Evolutionary conservation across 1,284 basidiomycete genomes (phyloP), one percentile per base, ranked within the genome.

Genomic region (Ganoderma meredithae): DNA sequence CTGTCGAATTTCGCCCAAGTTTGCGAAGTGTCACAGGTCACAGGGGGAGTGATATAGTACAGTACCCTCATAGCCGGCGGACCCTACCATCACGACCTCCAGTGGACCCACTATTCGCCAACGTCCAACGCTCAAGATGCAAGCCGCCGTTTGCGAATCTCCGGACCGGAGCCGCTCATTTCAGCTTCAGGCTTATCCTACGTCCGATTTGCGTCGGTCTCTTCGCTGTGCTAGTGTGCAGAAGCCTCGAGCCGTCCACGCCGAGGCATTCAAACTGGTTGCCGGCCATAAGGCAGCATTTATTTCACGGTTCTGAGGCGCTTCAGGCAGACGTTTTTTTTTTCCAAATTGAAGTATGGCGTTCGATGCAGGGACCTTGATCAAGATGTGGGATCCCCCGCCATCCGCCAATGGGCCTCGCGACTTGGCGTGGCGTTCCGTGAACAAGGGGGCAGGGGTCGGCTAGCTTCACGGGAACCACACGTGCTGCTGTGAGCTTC

Each of bases 101-200:
- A 22, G 55, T 58, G 55, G 55, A 58, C 36, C 33, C 55, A 58
- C 55, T 58, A 19, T 55, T 55, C 53, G 27, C 36, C 36, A 36
- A 58, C 55, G 10, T 39, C 33, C 31, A 25, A 55, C 31, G 55
- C 33, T 10, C 33, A 19, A 64, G 55, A 59, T 65, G 17, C n/a
- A 39, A 13, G 8, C 43, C 56, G 63, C 63, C 17, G 2, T 27
- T 60, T 40, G 44, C 43, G 9, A 60, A 65, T 65, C 63, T 59
- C 63, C 63, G 63, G 36, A 36, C 36, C 55, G 55, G 33, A 22
- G 9, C 33, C 55, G 55, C 55, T 9, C 17, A 41, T 36, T 22
- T 25, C n/a, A 15, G 17, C 59, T 7, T 41, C 1, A 22, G 47
- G 36, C 56, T 39, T 36, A n/a, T 44, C 41, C n/a, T 44, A 15